phyloP scores from a whole-genome alignment of 2,329 filamentous ascomycete genomes.

The Cladosporium austrohemisphaericum region DNA sequence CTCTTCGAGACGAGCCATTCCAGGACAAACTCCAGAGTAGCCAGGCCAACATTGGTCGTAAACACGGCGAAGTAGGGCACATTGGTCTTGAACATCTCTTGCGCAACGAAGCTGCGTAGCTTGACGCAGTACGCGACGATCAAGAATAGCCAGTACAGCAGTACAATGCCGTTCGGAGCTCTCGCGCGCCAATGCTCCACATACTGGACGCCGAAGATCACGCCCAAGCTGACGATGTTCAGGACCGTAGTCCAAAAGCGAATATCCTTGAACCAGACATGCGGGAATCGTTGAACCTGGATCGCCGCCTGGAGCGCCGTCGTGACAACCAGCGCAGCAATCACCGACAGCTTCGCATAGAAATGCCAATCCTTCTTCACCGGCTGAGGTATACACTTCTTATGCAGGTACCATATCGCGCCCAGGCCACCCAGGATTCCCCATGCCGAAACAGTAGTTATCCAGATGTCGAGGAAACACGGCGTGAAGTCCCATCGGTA shows the following conservation, averaged over 20 bases:
- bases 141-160: constrained; percentile 90
- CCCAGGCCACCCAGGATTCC: constrained; percentile 73
- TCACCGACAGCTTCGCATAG: constrained; percentile 76
- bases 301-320: constrained; percentile 69
- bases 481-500: constrained; percentile 91
- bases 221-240: constrained; percentile 66
- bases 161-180: constrained; percentile 79
- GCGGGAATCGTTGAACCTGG: constrained; percentile 67
- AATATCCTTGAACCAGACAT: constrained; percentile 75
- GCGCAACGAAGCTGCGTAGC: constrained; percentile 77
- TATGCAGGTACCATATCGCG: constrained; percentile 76
- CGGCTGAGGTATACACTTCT: constrained; percentile 62
- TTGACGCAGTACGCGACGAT: constrained; percentile 76
- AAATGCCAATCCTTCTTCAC: constrained; percentile 87
- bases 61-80: constrained; percentile 76
- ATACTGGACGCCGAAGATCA: constrained; percentile 80
- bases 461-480: constrained; percentile 92
- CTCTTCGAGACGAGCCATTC: constrained; percentile 88
- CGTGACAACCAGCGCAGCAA: constrained; percentile 65
- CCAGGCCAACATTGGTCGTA: constrained; percentile 66
- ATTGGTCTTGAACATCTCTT: constrained; percentile 64
- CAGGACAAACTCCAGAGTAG: constrained; percentile 66
- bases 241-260: constrained; percentile 76
- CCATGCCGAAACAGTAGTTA: constrained; percentile 70
- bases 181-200: constrained; percentile 78